Evolutionary conservation across 345 rosid genomes (phyloP).

Genomic region (Moricandia arvensis): DNA sequence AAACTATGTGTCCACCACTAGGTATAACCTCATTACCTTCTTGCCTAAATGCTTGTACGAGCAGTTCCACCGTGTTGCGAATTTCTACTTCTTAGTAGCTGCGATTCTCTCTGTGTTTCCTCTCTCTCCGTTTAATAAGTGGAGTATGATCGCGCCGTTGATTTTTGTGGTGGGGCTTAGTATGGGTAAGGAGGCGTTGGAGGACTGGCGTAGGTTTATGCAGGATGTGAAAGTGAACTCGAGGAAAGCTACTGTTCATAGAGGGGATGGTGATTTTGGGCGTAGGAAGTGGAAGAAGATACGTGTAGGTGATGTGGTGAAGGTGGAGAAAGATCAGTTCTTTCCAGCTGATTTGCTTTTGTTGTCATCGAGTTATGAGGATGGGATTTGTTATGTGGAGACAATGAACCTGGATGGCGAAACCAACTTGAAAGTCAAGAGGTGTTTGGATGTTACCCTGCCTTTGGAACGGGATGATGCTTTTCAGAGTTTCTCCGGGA

Average conservation of each 20-base stretch:
- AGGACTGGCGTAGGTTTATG: slow-evolving; percentile 64
- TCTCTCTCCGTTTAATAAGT: slow-evolving; percentile 46
- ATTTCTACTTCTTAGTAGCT: slow-evolving; percentile 64
- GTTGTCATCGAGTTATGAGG: slow-evolving; percentile 71
- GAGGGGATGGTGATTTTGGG: slow-evolving; percentile 48
- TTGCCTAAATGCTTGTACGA: slow-evolving; percentile 70
- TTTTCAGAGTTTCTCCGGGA: slow-evolving; percentile 43
- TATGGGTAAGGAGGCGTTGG: slow-evolving; percentile 67
- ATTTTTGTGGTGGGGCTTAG: slow-evolving; percentile 64
- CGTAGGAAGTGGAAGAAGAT: slow-evolving; percentile 55
- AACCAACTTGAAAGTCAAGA: slow-evolving; percentile 66
- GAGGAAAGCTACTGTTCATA: slow-evolving; percentile 46
- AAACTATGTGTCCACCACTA: slow-evolving; percentile 68
- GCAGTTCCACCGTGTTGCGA: slow-evolving; percentile 81
- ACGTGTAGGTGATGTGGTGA: slow-evolving; percentile 64
- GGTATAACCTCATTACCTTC: slow-evolving; percentile 58
- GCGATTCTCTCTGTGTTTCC: slow-evolving; percentile 47
- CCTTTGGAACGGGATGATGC: slow-evolving; percentile 47
- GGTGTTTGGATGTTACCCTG: slow-evolving; percentile 57
- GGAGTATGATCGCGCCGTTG: slow-evolving; percentile 56
- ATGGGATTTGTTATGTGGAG: slow-evolving; percentile 81
- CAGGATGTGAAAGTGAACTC: slow-evolving; percentile 51
- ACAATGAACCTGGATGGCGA: slow-evolving; percentile 85
- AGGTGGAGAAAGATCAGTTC: slow-evolving; percentile 57
- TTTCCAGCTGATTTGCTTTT: slow-evolving; percentile 71